phyloP scores from a whole-genome alignment of 2,329 filamentous ascomycete genomes.

The Rachicladosporium sp. region DNA sequence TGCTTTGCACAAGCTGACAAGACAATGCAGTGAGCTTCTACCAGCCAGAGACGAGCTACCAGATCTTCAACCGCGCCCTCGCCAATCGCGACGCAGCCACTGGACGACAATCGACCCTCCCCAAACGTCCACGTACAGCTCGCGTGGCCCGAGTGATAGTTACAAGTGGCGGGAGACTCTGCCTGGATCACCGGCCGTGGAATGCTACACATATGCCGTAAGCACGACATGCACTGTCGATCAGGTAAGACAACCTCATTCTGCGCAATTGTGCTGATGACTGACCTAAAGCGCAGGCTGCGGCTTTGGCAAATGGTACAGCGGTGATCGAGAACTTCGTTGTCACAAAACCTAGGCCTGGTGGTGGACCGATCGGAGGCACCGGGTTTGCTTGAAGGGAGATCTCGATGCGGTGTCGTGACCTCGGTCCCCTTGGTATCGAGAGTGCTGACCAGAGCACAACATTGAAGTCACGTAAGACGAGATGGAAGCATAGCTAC shows the following conservation, averaged over 20 bases:
- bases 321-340: constrained; percentile 37
- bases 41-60: constrained; percentile 42
- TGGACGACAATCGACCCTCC: constrained; percentile 28
- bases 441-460: too few species aligned
- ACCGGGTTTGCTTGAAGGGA: too few species aligned
- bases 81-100: constrained; percentile 43
- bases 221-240: constrained; percentile 31
- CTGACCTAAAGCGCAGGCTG: constrained; percentile 8
- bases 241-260: constrained; percentile 16
- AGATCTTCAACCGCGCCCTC: constrained; percentile 42
- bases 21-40: constrained; percentile 21
- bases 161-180: constrained; percentile 34
- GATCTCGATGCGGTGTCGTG: too few species aligned
- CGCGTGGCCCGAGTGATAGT: constrained; percentile 27
- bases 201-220: constrained; percentile 34
- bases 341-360: constrained; percentile 14
- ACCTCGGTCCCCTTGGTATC: too few species aligned
- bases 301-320: constrained; percentile 31
- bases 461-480: too few species aligned
- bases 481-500: too few species aligned
- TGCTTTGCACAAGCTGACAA: background rate
- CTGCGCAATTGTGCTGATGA: background rate
- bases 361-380: too few species aligned
- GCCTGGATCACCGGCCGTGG: constrained; percentile 26
- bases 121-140: constrained; percentile 27